Evolutionary conservation across 257 asterid genomes (phyloP).

Genomic region (Solanum sejunctum): DNA sequence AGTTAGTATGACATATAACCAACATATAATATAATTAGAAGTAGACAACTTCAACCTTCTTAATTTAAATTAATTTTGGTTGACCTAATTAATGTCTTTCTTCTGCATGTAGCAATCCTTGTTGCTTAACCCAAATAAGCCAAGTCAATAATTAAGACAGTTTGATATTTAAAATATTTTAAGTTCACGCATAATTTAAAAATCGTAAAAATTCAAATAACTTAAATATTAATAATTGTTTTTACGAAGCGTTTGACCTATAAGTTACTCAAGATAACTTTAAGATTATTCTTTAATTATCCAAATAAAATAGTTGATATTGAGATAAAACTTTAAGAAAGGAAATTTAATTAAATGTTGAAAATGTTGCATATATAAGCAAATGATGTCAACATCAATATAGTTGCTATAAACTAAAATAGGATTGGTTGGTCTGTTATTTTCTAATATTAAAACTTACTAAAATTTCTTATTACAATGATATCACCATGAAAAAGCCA

Average conservation of each 20-base stretch:
- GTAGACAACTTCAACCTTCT: background rate
- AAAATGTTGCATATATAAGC: background rate
- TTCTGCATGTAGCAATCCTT: background rate
- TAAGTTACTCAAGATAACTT: background rate
- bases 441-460: background rate
- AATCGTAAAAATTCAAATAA: fast-evolving
- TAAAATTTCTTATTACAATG: background rate
- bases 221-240: background rate
- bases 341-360: background rate
- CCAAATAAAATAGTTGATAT: background rate
- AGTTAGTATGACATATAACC: background rate
- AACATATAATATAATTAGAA: background rate
- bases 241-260: background rate
- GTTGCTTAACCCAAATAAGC: background rate
- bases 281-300: background rate
- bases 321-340: background rate
- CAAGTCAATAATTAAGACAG: background rate
- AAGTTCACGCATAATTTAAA: fast-evolving
- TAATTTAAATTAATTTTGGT: background rate
- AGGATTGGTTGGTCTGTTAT: background rate
- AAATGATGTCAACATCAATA: background rate
- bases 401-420: background rate
- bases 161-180: background rate
- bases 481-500: background rate
- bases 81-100: background rate